Evolutionary conservation across 345 rosid genomes (phyloP), one percentile per base, ranked within the genome.

Genomic region (Sonneratia caseolaris): DNA sequence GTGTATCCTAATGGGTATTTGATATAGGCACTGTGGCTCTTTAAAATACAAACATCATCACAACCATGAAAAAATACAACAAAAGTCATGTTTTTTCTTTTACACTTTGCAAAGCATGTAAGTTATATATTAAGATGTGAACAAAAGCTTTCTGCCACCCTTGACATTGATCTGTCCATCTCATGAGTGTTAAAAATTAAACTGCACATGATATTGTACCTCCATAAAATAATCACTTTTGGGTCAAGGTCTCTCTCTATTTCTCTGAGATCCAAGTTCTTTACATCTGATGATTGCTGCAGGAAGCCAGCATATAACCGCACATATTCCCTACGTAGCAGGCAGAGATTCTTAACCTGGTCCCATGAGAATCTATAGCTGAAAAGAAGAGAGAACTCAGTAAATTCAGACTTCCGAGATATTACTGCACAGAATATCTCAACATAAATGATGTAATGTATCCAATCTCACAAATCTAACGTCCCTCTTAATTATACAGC

Each of bases 191-290:
- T 42, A 56, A 1, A 22, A 74, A 70, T 40, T 0, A 38, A 77
- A 64, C 64, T 27, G 71, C 45, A 42, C 10, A 42, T 21, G 43
- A 64, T 59, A 51, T 68, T 40, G 69, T 24, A 95, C 99, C 99
- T 92, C 99, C 99, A 95, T 64, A 95, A 74, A 68, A 95, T 91
- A 84, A 95, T 86, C 73, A 95, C 97, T 90, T 95, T 92, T 53
- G 89, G 85, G 82, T 92, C 97, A 36, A 95, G 93, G 83, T 95
- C 88, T 80, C 77, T 92, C 81, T 95, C 99, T 67, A 92, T 90
- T 77, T 86, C 97, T 81, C 97, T 86, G 76, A 90, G 86, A 76
- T 90, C 90, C 68, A 83, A 81, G 76, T 71, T 71, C 68, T 81
- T 71, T 55, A 66, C 80, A 72, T 75, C 74, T 37, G 93, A 81